phyloP scores from a whole-genome alignment of 1,284 basidiomycete species.

The Clitocybe nebularis region DNA sequence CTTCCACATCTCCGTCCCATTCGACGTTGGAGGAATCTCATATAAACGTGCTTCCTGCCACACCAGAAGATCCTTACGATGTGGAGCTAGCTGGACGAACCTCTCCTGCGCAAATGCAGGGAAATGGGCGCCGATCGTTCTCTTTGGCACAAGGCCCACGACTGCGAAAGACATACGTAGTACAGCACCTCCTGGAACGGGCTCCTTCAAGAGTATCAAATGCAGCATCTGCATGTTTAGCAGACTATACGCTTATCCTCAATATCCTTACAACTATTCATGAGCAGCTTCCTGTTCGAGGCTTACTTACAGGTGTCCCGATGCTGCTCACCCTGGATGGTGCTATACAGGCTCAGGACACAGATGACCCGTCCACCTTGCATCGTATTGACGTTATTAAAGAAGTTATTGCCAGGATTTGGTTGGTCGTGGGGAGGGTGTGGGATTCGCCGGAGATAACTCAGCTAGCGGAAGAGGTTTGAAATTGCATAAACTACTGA shows the following conservation, averaged over 20 bases:
- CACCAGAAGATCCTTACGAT: slow-evolving; percentile 28
- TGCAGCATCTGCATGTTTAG: slow-evolving; percentile 52
- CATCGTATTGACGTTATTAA: slow-evolving; percentile 57
- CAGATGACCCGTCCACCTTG: slow-evolving; percentile 33
- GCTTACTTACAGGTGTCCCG: slow-evolving; percentile 75
- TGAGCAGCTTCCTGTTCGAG: slow-evolving; percentile 66
- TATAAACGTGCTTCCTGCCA: slow-evolving; percentile 29
- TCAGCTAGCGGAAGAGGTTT: slow-evolving; percentile 56
- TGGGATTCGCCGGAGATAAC: slow-evolving; percentile 65
- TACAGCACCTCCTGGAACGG: slow-evolving; percentile 47
- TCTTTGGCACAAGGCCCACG: slow-evolving; percentile 39
- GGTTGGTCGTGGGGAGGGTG: slow-evolving; percentile 64
- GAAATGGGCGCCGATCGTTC: slow-evolving; percentile 45
- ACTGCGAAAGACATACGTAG: slow-evolving; percentile 51
- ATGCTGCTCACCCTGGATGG: slow-evolving; percentile 80
- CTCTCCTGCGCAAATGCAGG: slow-evolving; percentile 23
- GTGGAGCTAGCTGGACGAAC: slow-evolving; percentile 14
- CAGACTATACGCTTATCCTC: slow-evolving; percentile 78
- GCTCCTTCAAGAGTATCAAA: slow-evolving; percentile 40
- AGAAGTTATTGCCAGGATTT: slow-evolving; percentile 62
- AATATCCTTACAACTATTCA: slow-evolving; percentile 68
- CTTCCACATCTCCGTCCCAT: slow-evolving; percentile 39
- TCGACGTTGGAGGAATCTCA: slow-evolving; percentile 28
- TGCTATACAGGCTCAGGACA: slow-evolving; percentile 42
- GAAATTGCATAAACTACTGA: slow-evolving; percentile 7